Evolutionary conservation across 148 eudicot genomes (phyloP), one percentile per base, ranked within the genome.

Genomic region (Chenopodium suecicum): DNA sequence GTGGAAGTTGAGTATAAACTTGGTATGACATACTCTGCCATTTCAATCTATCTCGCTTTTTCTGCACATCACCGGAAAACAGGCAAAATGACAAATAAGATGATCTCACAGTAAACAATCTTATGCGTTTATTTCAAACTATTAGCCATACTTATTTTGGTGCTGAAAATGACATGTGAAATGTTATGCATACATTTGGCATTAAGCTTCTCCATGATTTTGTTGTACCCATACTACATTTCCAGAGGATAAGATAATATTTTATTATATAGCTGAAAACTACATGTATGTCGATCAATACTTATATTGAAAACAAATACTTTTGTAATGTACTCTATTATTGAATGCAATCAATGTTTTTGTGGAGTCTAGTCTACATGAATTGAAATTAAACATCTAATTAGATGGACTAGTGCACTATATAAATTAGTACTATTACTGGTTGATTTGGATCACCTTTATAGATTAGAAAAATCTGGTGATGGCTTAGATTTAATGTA

Each of bases 101-200:
- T 4, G 4, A 66, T 9, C 19, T 66, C 60, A 4, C 8, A 67
- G 4, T 27, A 67, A 27, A 67, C 16, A 67, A 23, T 67, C 37
- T 29, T 29, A 64, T 14, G 70, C 20, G 29, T 29, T 27, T 16
- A 27, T n/a, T n/a, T n/a, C n/a, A n/a, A n/a, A n/a, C n/a, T n/a
- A n/a, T n/a, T 67, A 67, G 70, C 34, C 3, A 5, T 11, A n/a
- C 37, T 67, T 67, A 29, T 9, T 19, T 27, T 67, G 31, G 31
- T 67, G 70, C 37, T 67, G 70, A 67, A 29, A 67, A 67, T 37
- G 31, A 67, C 17, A 27, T 67, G 70, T 67, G 34, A 67, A 67
- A 29, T 23, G 70, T 3, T 67, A 2, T 11, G 29, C 16, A 23
- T 29, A 25, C 70, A 67, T 67, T 67, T 67, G 70, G 70, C 70